Conservation (phyloP, 73 alveolate genomes). For the Stentor roeselii region DNA sequence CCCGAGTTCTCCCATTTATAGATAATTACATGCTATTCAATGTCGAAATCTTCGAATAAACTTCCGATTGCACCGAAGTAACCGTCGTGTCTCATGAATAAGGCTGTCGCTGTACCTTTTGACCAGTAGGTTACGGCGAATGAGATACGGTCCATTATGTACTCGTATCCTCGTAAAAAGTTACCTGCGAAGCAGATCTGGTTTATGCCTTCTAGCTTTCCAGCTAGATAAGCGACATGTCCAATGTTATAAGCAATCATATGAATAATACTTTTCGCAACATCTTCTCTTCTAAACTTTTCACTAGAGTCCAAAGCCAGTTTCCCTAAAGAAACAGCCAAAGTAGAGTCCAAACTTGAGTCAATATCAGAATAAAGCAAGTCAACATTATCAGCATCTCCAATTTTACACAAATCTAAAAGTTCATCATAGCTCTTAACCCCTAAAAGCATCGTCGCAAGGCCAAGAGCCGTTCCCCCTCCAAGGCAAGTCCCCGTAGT, state of each 20-base stretch:
- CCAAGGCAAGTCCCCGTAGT: conserved; percentile 89
- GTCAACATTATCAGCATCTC: conserved; percentile 73
- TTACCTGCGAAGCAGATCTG: conserved; percentile 78
- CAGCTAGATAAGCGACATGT: conserved; percentile 66
- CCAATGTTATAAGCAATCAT: conserved; percentile 83
- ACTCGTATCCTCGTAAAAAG: conserved; percentile 64
- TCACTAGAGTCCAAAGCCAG: conserved; percentile 53
- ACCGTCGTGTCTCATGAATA: conserved; percentile 64
- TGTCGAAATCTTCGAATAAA: background rate
- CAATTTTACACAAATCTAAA: conserved; percentile 63
- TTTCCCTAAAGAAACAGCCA: conserved; percentile 79
- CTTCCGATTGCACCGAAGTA: conserved; percentile 73
- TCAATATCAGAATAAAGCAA: conserved; percentile 66
- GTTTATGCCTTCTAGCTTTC: conserved; percentile 59
- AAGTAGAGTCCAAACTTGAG: conserved; percentile 42
- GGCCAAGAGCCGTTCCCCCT: conserved; percentile 90
- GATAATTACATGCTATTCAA: too few relatives aligned
- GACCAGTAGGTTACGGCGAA: conserved; percentile 67
- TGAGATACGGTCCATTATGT: conserved; percentile 61
- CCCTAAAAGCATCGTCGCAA: conserved; percentile 67
- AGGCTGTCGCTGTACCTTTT: conserved; percentile 40
- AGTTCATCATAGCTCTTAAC: conserved; percentile 66
- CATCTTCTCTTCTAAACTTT: conserved; percentile 72
- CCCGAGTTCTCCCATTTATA: conserved; percentile 62
- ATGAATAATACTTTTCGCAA: conserved; percentile 61